phyloP scores from a whole-genome alignment of 768 basidiomycete genomes.

The Strobilomyces dryophilus region DNA sequence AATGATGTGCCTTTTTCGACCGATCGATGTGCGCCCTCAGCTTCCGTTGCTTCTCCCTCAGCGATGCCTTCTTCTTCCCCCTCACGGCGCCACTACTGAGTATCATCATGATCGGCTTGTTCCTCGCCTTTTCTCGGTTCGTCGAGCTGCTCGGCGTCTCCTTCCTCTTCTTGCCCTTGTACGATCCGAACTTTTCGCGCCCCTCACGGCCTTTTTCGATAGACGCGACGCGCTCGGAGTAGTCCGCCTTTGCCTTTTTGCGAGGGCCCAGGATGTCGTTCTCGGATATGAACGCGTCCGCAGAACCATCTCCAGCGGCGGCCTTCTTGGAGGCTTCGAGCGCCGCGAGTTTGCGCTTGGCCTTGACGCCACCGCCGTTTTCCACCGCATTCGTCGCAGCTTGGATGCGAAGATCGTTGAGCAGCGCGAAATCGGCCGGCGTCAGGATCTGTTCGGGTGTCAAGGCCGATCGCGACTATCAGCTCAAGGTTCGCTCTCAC shows the following conservation, averaged over 20 bases:
- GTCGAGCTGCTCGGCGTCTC: conserved; percentile 79
- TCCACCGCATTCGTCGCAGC: conserved; percentile 71
- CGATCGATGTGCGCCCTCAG: conserved; percentile 71
- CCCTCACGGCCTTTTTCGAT: conserved; percentile 93
- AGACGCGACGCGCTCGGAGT: conserved; percentile 89
- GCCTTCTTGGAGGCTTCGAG: conserved; percentile 71
- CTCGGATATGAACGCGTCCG: conserved; percentile 70
- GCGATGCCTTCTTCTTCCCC: conserved; percentile 77
- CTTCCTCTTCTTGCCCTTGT: conserved; percentile 91
- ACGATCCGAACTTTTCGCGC: conserved; percentile 86
- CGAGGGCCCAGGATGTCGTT: conserved; percentile 89
- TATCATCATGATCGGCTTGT: conserved; percentile 96
- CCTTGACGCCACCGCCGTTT: conserved; percentile 61
- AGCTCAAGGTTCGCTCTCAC: conserved; percentile 31
- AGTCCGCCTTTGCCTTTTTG: conserved; percentile 90
- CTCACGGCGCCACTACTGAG: conserved; percentile 70
- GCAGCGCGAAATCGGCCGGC: conserved; percentile 90
- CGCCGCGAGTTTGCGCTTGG: conserved; percentile 85
- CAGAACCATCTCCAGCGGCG: conserved; percentile 40
- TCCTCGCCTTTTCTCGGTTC: conserved; percentile 87
- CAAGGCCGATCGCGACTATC: not conserved
- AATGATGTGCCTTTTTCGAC: conserved; percentile 49
- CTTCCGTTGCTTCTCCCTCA: conserved; percentile 79
- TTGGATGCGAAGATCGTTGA: conserved; percentile 83
- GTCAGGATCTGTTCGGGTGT: conserved; percentile 73